Conservation (phyloP, 345 rosid species). For the Rhodamnia argentea region DNA sequence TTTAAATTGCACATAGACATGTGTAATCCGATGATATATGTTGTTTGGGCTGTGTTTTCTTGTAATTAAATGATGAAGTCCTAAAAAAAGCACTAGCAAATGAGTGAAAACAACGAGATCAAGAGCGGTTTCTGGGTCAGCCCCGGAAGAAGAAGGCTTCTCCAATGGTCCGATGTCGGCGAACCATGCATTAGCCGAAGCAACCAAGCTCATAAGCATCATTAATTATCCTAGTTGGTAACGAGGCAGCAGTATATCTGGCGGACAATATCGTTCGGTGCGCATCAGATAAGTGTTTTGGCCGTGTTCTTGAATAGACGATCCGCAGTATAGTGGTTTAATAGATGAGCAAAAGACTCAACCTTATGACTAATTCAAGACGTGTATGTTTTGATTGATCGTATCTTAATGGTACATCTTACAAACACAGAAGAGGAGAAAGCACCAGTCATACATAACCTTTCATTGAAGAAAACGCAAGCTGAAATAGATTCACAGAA, state of each 20-base stretch:
- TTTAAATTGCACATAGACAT: background rate
- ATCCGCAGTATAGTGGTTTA: background rate
- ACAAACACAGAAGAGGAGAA: background rate
- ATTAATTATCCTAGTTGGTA: background rate
- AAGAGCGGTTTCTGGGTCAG: background rate
- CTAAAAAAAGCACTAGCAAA: background rate
- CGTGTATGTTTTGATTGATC: background rate
- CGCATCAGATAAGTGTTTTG: background rate
- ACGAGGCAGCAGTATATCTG: background rate
- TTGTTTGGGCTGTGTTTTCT: background rate
- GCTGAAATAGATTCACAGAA: background rate
- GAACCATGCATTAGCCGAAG: background rate
- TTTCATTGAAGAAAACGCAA: background rate
- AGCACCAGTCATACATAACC: background rate
- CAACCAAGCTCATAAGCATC: background rate
- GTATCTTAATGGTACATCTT: background rate
- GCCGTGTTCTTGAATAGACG: background rate
- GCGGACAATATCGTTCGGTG: background rate
- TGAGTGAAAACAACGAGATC: background rate
- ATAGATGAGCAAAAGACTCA: background rate
- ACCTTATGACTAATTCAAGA: background rate
- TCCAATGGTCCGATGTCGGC: background rate
- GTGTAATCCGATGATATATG: background rate
- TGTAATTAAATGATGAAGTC: background rate
- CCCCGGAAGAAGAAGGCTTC: background rate